Percentiles rank a stretch among this genome's conserved stretches.
phyloP scores from a whole-genome alignment of 805 yeast genomes.

The Cyberlindnera bimundalis region DNA sequence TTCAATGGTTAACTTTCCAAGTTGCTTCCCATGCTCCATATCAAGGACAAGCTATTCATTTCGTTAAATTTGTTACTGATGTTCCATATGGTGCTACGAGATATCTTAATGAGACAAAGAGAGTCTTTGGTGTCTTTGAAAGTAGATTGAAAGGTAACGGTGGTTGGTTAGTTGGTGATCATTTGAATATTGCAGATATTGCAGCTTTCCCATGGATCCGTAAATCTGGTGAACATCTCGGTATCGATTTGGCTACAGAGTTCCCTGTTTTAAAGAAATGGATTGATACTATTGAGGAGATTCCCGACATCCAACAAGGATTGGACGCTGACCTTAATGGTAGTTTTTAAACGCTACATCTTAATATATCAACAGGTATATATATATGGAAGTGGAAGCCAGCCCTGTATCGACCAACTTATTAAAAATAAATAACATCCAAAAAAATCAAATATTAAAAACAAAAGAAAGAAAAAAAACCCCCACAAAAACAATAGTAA shows the following conservation, averaged over 20 bases:
- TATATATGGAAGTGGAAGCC: neutral
- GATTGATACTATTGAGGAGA: conserved; percentile 32
- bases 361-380: neutral
- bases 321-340: too few species aligned
- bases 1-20: conserved; percentile 54
- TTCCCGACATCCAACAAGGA: conserved; percentile 33
- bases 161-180: conserved; percentile 60
- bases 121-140: conserved; percentile 55
- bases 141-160: conserved; percentile 44
- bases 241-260: conserved; percentile 32
- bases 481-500: too few species aligned
- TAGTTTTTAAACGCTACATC: too few species aligned
- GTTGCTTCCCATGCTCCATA: conserved; percentile 59
- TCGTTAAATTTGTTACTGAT: conserved; percentile 40
- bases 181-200: conserved; percentile 57
- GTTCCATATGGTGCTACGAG: conserved; percentile 52
- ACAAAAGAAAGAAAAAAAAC: too few species aligned
- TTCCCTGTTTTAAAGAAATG: conserved; percentile 42
- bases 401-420: neutral
- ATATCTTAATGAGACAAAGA: conserved; percentile 46
- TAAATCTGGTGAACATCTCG: conserved; percentile 2
- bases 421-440: conserved; percentile 3
- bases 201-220: conserved; percentile 46
- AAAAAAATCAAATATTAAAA: neutral
- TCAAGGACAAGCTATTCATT: conserved; percentile 59